Conservation (phyloP, 257 asterid genomes). For the Fraxinus pennsylvanica region DNA sequence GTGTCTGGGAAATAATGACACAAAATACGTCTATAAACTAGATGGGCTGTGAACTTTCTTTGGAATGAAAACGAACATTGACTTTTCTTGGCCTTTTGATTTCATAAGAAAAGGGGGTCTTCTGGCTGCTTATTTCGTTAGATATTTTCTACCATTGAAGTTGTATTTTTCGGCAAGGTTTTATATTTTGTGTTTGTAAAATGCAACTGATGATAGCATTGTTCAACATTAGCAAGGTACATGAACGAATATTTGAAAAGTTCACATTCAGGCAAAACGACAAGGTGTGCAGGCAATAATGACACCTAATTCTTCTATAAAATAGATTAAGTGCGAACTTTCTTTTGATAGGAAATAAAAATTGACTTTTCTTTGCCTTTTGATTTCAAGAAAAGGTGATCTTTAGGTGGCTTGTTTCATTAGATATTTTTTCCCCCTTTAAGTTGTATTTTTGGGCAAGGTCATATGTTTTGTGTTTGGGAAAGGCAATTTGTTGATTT, state of each 20-base stretch:
- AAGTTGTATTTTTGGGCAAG: not conserved
- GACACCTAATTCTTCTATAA: constrained; percentile 3
- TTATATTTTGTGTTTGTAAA: too few species aligned
- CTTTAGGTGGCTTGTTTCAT: not conserved
- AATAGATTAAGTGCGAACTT: not conserved
- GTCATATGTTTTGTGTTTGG: constrained; percentile 8
- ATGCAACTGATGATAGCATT: not conserved
- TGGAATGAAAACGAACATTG: not conserved
- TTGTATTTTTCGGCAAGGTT: too few species aligned
- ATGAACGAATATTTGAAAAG: not conserved
- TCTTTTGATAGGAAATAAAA: not conserved
- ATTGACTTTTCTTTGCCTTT: not conserved
- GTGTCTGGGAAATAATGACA: constrained; percentile 3
- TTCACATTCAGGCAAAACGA: not conserved
- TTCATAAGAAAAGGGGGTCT: not conserved
- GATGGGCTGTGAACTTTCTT: constrained; percentile 1
- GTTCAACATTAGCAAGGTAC: not conserved
- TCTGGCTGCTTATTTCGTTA: not conserved
- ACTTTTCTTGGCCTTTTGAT: not conserved
- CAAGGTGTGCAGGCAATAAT: constrained; percentile 5
- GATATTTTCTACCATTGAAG: too few species aligned
- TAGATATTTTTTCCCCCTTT: not conserved
- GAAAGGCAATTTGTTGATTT: not conserved
- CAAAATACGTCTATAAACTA: not conserved
- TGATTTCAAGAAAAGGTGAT: not conserved